Conservation (phyloP, 441 rosid genomes). For the Adansonia gregorii region DNA sequence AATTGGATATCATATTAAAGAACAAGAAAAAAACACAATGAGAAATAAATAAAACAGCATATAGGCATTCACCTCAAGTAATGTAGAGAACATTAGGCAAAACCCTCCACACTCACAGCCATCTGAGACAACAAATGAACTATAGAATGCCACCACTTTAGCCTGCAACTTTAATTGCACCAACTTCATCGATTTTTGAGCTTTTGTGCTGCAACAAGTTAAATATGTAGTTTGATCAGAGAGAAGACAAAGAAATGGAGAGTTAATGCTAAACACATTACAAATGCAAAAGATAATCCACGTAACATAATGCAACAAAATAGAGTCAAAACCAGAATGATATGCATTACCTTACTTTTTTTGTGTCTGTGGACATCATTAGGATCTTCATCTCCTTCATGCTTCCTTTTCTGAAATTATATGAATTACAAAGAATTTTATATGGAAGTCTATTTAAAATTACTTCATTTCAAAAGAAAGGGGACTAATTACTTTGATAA, state of each 20-base stretch:
- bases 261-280: background rate
- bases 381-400: slow-evolving; percentile 87
- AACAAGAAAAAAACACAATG: too few species aligned
- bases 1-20: too few species aligned
- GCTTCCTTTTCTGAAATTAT: slow-evolving; percentile 84
- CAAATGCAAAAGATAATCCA: slow-evolving; percentile 18
- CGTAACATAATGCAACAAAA: background rate
- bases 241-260: background rate
- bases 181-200: slow-evolving; percentile 86
- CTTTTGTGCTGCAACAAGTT: slow-evolving; percentile 69
- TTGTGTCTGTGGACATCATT: slow-evolving; percentile 80
- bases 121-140: slow-evolving; percentile 1
- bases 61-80: too few species aligned
- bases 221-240: slow-evolving; percentile 22
- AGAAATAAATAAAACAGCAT: too few species aligned
- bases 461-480: background rate
- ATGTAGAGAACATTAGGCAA: too few species aligned
- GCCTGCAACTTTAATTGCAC: slow-evolving; percentile 87
- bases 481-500: background rate
- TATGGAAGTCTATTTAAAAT: background rate
- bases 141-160: slow-evolving; percentile 42
- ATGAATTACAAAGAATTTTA: slow-evolving; percentile 24
- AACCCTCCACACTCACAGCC: too few species aligned
- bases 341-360: slow-evolving; percentile 78
- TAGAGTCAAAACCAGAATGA: background rate